Percentiles rank a stretch among this genome's conserved stretches.
Conservation (phyloP, 176 grass and related monocot species). For the Lolium rigidum region DNA sequence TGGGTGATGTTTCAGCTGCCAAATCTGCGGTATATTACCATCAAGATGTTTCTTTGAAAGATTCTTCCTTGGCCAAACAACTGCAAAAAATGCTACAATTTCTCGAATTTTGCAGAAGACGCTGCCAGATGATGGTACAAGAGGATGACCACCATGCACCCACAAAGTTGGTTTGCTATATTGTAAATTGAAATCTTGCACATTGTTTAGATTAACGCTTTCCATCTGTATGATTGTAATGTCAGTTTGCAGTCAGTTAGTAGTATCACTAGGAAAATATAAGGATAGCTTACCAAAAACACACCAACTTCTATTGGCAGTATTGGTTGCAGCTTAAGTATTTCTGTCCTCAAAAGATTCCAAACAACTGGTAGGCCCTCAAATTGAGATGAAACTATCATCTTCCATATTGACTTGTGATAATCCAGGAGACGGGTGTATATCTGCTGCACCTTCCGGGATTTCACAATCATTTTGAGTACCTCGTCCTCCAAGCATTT, state of each 20-base stretch:
- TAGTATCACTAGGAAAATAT: constrained; percentile 26
- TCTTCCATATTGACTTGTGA: constrained; percentile 85
- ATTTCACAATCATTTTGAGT: constrained; percentile 59
- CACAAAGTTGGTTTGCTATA: constrained; percentile 72
- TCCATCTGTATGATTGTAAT: constrained; percentile 59
- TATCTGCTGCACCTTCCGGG: constrained; percentile 50
- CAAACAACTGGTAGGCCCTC: constrained; percentile 72
- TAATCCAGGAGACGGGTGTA: constrained; percentile 73
- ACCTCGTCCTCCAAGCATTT: constrained; percentile 66
- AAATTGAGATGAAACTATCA: constrained; percentile 61
- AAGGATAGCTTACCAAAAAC: constrained; percentile 67
- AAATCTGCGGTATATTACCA: constrained; percentile 51
- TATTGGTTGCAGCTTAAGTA: constrained; percentile 56
- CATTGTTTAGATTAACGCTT: constrained; percentile 57
- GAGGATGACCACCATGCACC: constrained; percentile 79
- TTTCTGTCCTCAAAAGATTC: constrained; percentile 79
- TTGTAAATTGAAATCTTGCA: constrained; percentile 62
- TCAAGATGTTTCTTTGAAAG: constrained; percentile 54
- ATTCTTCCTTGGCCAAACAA: constrained; percentile 64
- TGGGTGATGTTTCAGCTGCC: constrained; percentile 9
- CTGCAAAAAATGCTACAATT: constrained; percentile 63
- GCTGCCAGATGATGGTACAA: constrained; percentile 65
- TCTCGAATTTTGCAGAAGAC: constrained; percentile 69
- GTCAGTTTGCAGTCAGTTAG: constrained; percentile 34
- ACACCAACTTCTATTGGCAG: constrained; percentile 56